These are phyloP conservation scores for Pleurotus pulmonarius DNA, from an alignment of 768 basidiomycete genomes.

Conservation along the genomic window DNA sequence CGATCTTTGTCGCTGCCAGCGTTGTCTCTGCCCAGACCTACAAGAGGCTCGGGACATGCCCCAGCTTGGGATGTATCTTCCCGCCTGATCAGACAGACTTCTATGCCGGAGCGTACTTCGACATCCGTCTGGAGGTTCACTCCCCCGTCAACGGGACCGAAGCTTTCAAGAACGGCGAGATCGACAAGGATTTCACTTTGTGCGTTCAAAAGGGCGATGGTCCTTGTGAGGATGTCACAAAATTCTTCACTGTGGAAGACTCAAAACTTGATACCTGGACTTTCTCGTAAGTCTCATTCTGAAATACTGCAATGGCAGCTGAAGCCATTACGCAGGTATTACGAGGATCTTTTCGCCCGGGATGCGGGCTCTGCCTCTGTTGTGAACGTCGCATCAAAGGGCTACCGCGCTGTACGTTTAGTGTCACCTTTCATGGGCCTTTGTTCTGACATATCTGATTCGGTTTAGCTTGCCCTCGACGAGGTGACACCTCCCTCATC, in stretches of 20 bases:
- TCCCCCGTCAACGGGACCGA: slow-evolving; percentile 38
- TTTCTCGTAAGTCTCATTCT: slow-evolving; percentile 27
- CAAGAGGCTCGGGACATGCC: slow-evolving; percentile 37
- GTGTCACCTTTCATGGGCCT: neutral
- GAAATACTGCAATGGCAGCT: neutral
- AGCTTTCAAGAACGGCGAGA: slow-evolving; percentile 27
- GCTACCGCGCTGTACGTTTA: slow-evolving; percentile 33
- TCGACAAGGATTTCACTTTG: slow-evolving; percentile 35
- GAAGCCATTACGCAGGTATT: slow-evolving; percentile 26
- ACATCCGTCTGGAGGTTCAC: slow-evolving; percentile 38
- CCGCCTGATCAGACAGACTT: slow-evolving; percentile 43
- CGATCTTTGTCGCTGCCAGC: slow-evolving; percentile 14
- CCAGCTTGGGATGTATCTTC: slow-evolving; percentile 37
- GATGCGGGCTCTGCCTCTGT: slow-evolving; percentile 27
- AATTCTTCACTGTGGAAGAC: slow-evolving; percentile 31
- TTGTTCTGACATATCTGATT: slow-evolving; percentile 1
- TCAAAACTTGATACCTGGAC: slow-evolving; percentile 35
- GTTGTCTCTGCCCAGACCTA: slow-evolving; percentile 32
- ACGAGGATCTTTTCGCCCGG: slow-evolving; percentile 38
- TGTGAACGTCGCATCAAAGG: slow-evolving; percentile 40
- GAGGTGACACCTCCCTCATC: neutral
- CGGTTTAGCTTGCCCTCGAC: neutral
- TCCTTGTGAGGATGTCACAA: slow-evolving; percentile 28
- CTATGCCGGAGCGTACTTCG: slow-evolving; percentile 37
- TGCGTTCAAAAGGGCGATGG: slow-evolving; percentile 31